These are phyloP conservation scores for Lasiodiplodia hormozganensis DNA, from an alignment of 2,329 filamentous ascomycete genomes.

Conservation along the genomic window DNA sequence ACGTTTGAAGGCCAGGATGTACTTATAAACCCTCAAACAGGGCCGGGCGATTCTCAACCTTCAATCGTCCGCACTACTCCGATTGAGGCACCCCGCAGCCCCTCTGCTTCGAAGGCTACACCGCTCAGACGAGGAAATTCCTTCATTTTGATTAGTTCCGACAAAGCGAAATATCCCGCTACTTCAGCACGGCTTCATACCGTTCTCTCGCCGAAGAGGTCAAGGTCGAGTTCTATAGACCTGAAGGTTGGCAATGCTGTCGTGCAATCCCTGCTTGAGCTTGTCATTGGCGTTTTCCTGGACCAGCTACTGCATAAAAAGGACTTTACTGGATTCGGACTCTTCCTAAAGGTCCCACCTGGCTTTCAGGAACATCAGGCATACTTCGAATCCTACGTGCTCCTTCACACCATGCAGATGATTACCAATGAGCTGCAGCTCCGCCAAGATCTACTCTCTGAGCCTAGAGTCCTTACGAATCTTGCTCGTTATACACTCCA, in stretches of 20 bases:
- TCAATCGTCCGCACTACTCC: slow-evolving; percentile 79
- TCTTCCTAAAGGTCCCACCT: slow-evolving; percentile 88
- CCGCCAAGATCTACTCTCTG: slow-evolving; percentile 71
- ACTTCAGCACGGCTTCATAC: slow-evolving; percentile 69
- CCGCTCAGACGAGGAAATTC: slow-evolving; percentile 83
- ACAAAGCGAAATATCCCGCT: slow-evolving; percentile 61
- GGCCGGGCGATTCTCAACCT: slow-evolving; percentile 60
- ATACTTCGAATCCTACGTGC: slow-evolving; percentile 90
- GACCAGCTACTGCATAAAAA: slow-evolving; percentile 87
- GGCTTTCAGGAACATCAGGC: slow-evolving; percentile 94
- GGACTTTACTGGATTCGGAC: slow-evolving; percentile 85
- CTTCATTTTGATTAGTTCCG: slow-evolving; percentile 84
- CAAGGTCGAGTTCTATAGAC: slow-evolving; percentile 55
- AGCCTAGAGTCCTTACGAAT: slow-evolving; percentile 86
- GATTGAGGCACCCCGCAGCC: slow-evolving; percentile 50
- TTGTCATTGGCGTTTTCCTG: slow-evolving; percentile 80
- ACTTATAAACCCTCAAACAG: slow-evolving; percentile 77
- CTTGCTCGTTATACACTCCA: slow-evolving; percentile 81
- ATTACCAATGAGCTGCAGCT: slow-evolving; percentile 73
- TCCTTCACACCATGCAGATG: slow-evolving; percentile 76
- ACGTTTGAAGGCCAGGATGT: slow-evolving; percentile 88
- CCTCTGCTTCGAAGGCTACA: slow-evolving; percentile 57
- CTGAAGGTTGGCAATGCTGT: slow-evolving; percentile 70
- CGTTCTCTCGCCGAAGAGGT: slow-evolving; percentile 66
- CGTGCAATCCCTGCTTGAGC: slow-evolving; percentile 76